Percentiles rank a stretch among this genome's conserved stretches.
Conservation (phyloP, 257 asterid species). For the Solanum piurae region DNA sequence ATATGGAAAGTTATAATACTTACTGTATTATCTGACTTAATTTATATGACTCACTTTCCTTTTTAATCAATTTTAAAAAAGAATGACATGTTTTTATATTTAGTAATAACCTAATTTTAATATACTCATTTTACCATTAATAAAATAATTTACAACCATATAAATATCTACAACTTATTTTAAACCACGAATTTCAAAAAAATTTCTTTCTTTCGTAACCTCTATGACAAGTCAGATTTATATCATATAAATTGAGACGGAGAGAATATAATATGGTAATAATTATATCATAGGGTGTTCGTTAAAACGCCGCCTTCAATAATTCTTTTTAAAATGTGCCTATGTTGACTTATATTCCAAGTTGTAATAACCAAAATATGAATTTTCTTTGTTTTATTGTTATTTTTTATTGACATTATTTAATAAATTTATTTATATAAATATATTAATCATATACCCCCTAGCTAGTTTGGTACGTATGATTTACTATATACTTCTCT, state of each 20-base stretch:
- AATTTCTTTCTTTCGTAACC: rapidly evolving
- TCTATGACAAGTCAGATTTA: rapidly evolving
- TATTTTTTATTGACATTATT: background rate
- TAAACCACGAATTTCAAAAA: too few species aligned
- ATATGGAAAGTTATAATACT: too few species aligned
- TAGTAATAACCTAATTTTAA: too few species aligned
- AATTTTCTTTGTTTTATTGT: background rate
- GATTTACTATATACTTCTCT: background rate
- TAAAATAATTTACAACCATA: too few species aligned
- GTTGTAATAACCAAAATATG: background rate
- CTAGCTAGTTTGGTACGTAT: background rate
- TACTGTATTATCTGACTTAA: rapidly evolving
- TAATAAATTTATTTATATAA: background rate
- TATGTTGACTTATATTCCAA: background rate
- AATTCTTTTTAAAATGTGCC: too few species aligned
- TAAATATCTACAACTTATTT: too few species aligned
- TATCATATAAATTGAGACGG: background rate
- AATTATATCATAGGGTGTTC: background rate
- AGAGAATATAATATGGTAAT: too few species aligned
- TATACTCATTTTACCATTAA: too few species aligned
- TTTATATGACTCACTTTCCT: too few species aligned
- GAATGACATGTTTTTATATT: background rate
- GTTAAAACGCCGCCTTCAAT: background rate
- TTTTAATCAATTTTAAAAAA: too few species aligned
- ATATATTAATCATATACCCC: background rate